phyloP scores from a whole-genome alignment of 768 basidiomycete genomes.

The Gelatoporia subvermispora region DNA sequence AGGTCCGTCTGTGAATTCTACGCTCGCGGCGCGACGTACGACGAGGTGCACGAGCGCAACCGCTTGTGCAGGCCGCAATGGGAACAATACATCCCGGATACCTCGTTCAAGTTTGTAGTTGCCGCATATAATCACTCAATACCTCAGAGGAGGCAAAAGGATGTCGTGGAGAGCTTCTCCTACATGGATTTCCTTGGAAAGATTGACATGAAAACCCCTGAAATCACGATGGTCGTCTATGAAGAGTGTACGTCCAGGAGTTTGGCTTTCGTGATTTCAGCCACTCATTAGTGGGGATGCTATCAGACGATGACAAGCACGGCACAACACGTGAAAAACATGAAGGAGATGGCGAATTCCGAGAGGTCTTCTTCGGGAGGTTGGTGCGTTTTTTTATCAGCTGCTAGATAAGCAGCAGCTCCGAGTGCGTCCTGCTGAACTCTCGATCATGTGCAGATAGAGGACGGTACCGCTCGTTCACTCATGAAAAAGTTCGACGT shows the following conservation, averaged over 20 bases:
- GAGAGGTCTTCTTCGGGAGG: conserved; percentile 77
- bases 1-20: conserved; percentile 81
- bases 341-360: conserved; percentile 64
- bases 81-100: conserved; percentile 54
- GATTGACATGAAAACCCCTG: conserved; percentile 77
- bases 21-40: conserved; percentile 64
- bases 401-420: not conserved
- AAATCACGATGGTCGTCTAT: conserved; percentile 67
- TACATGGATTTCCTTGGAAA: conserved; percentile 82
- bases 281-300: conserved; percentile 2
- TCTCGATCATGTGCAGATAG: conserved; percentile 33
- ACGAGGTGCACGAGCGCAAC: conserved; percentile 59
- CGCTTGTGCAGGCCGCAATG: conserved; percentile 42
- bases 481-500: conserved; percentile 75
- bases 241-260: conserved; percentile 74
- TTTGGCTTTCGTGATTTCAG: conserved; percentile 7
- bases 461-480: conserved; percentile 61
- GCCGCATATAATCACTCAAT: conserved; percentile 73
- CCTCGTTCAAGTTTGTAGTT: conserved; percentile 79
- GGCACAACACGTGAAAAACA: conserved; percentile 41
- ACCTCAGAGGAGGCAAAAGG: conserved; percentile 56
- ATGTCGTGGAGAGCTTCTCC: conserved; percentile 71
- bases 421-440: conserved; percentile 3
- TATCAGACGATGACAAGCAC: conserved; percentile 45
- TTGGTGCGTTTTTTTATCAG: conserved; percentile 52